Evolutionary conservation across 2,329 filamentous ascomycete genomes (phyloP), one percentile per base, ranked within the genome.

Genomic region (Clarireedia paspali): DNA sequence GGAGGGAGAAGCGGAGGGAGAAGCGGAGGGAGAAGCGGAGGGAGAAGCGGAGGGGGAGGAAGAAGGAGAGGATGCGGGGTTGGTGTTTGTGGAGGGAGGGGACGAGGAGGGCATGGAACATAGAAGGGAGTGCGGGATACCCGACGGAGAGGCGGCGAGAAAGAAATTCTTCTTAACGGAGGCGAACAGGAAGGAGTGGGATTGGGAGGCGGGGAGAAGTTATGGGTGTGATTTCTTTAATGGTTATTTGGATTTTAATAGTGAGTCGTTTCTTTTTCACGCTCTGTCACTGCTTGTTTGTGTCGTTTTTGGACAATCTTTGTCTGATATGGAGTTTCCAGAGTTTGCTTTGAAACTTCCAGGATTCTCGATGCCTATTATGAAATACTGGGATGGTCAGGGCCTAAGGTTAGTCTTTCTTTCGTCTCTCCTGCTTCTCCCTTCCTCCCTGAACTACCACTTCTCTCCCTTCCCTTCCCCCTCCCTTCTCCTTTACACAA

Each of bases 231-330:
- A 88, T 69, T 97, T 99, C 71, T 95, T 86, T 71, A 97, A 97
- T 70, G 87, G 88, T 1, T 96, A 95, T 71, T 72, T 99, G 47
- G 90, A 95, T 71, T 96, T 97, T 70, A 87, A 84, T 66, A 80
- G 80, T 82, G 62, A 53, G 70, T 67, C 52, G 48, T 4, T 34
- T 51, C 34, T 36, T 10, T 20, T 23, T 23, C 7, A n/a, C 6
- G 40, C 36, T 23, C 12, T 36, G n/a, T 6, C n/a, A 12, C 30
- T 48, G 5, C 5, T n/a, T 7, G 6, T 36, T 9, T 7, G 14
- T 48, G 12, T 12, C 15, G 1, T 48, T 30, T 23, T 10, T 36
- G 7, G 17, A 15, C 12, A 14, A 20, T 6, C 20, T 3, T 27
- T 23, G 24, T 20, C 24, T 47, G 7, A 23, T 7, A 23, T 47